Base-by-base conservation (phyloP, 495 filamentous ascomycete species). In the Penicillium bialowiezense region DNA sequence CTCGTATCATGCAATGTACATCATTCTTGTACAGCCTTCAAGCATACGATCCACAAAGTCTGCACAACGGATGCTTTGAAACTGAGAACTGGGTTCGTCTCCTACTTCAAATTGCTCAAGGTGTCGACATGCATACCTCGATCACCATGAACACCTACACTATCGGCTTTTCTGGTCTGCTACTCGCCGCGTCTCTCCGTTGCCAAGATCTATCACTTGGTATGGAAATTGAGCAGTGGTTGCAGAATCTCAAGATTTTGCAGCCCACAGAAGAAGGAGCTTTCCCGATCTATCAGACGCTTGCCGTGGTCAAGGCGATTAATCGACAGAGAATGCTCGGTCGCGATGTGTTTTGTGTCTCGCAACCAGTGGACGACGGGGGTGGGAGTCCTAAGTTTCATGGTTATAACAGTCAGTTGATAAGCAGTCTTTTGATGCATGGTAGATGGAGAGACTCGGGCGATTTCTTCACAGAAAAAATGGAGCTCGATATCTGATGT, bases 111-210 rank as follows among this genome's bases (percentile, higher is more conserved):
- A 60, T 65, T 37, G 54, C 52, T 10, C 15, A 51, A 40, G 64
- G 62, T 13, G 53, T 37, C 5, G 34, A 56, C 37, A 50, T 63
- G 48, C 32, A 36, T 10, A 48, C 23, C 5, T 64, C 45, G 13
- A 17, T 58, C 8, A 36, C 14, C 18, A 33, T 33, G 29, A 66
- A 69, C 36, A 63, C 15, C 39, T 69, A 62, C 43, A 64, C 62
- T 26, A 66, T 69, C 28, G 65, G 65, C 3, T 59, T 69, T 47
- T 56, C 65, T 0, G 60, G 65, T 33, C 44, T 69, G 8, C 37
- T 69, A 0, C 40, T 69, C 5, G 49, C 65, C 2, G 58, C 46
- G 1, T 28, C 52, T 20, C 52, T 65, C 13, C 57, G 58, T 32
- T 69, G 62, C 14, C 59, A 56, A 28, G 40, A 48, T 24, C 31